A percentile compares a stretch with the other conserved stretches of the same genome.
Conservation (phyloP, 2,329 filamentous ascomycete species). For the Paracoccidioides brasiliensis region DNA sequence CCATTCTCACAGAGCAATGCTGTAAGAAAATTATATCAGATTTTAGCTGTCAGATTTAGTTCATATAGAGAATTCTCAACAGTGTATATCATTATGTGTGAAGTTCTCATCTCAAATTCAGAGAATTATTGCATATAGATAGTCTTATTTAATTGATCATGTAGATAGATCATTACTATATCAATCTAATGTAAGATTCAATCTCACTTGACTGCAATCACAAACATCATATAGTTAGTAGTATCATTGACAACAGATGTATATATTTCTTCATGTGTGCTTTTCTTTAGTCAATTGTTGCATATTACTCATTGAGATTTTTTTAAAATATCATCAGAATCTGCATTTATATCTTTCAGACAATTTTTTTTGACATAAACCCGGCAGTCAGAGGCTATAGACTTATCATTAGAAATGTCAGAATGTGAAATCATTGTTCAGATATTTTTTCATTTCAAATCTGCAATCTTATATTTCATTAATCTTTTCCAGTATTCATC, state of each 20-base stretch:
- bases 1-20: not conserved
- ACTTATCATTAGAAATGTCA: not conserved
- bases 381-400: not conserved
- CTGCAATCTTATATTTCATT: not conserved
- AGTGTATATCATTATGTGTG: not conserved
- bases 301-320: not conserved
- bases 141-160: not conserved
- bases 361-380: not conserved
- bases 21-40: not conserved
- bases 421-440: not conserved
- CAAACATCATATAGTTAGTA: not conserved
- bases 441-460: not conserved
- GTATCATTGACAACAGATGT: not conserved
- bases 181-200: not conserved
- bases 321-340: not conserved
- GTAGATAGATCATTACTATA: not conserved
- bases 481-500: not conserved
- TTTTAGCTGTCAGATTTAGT: not conserved
- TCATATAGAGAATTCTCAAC: not conserved
- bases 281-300: not conserved
- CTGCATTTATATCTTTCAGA: not conserved
- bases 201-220: not conserved
- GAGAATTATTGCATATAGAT: not conserved
- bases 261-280: not conserved
- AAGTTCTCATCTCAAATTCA: not conserved